phyloP scores from a whole-genome alignment of 2,329 filamentous ascomycete species.

The Torrubiellomyces zombiae region DNA sequence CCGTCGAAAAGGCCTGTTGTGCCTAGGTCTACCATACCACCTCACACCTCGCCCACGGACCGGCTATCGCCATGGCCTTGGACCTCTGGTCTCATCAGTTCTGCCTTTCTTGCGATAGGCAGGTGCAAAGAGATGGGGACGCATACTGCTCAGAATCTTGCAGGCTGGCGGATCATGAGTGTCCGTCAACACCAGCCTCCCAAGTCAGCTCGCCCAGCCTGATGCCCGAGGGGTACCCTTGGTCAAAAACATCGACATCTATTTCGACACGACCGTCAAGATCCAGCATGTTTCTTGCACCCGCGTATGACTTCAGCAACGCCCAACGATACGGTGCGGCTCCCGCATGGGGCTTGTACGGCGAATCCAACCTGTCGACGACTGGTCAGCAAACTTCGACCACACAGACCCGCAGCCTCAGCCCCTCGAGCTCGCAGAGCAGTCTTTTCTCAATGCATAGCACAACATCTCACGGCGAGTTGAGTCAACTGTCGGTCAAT shows the following conservation, averaged over 20 bases:
- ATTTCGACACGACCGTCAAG: slow-evolving; percentile 6
- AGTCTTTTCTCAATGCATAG: slow-evolving; percentile 69
- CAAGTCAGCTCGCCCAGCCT: slow-evolving; percentile 40
- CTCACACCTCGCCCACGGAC: slow-evolving; percentile 6
- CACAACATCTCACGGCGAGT: slow-evolving; percentile 35
- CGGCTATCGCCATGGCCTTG: slow-evolving; percentile 32
- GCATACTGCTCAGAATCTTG: slow-evolving; percentile 89
- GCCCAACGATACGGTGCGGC: slow-evolving; percentile 39
- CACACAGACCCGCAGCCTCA: slow-evolving; percentile 26
- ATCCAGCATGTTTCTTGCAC: slow-evolving; percentile 49
- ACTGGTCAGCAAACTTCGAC: slow-evolving; percentile 7
- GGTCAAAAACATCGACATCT: slow-evolving; percentile 19
- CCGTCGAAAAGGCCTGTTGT: too few relatives aligned
- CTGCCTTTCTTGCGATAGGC: slow-evolving; percentile 82
- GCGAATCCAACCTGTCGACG: slow-evolving; percentile 12
- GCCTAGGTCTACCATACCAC: slow-evolving; percentile 7
- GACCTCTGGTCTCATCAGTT: slow-evolving; percentile 74
- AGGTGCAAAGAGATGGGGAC: slow-evolving; percentile 54
- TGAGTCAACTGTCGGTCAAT: slow-evolving; percentile 51
- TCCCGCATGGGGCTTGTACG: slow-evolving; percentile 20
- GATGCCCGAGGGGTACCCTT: slow-evolving; percentile 32
- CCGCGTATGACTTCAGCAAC: slow-evolving; percentile 58
- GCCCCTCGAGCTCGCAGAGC: slow-evolving; percentile 65
- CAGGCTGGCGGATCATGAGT: slow-evolving; percentile 74
- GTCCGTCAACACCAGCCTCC: slow-evolving; percentile 41